Evolutionary conservation across 2,329 filamentous ascomycete genomes (phyloP).

Genomic region (Hirsutella thompsonii): DNA sequence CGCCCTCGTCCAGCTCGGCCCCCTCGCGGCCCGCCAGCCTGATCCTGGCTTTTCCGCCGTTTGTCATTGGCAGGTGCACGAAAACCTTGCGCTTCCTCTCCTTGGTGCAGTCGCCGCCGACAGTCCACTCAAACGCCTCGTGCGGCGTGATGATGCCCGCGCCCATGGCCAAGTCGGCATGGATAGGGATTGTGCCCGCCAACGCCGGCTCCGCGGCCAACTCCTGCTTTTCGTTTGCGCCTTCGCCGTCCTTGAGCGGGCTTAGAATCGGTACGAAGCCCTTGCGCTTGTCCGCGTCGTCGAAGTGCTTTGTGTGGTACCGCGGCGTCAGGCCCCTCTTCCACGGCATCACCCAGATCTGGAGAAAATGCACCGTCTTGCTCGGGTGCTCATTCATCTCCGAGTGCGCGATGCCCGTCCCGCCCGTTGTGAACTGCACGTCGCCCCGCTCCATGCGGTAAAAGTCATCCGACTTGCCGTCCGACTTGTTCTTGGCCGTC

Average conservation of each 20-base stretch:
- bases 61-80: slow-evolving; percentile 70
- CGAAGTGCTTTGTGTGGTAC: slow-evolving; percentile 65
- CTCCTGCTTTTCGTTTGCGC: slow-evolving; percentile 50
- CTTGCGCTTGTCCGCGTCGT: slow-evolving; percentile 58
- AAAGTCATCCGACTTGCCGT: slow-evolving; percentile 47
- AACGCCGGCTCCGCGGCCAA: slow-evolving; percentile 47
- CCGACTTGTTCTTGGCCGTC: slow-evolving; percentile 56
- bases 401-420: slow-evolving; percentile 66
- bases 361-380: slow-evolving; percentile 69
- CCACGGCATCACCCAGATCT: slow-evolving; percentile 82
- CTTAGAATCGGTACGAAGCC: slow-evolving; percentile 66
- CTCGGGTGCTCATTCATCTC: slow-evolving; percentile 66
- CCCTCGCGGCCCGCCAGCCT: slow-evolving; percentile 53
- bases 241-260: slow-evolving; percentile 52
- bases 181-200: slow-evolving; percentile 62
- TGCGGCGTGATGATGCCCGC: slow-evolving; percentile 59
- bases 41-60: slow-evolving; percentile 61
- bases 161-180: slow-evolving; percentile 74
- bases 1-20: slow-evolving; percentile 56
- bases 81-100: slow-evolving; percentile 58
- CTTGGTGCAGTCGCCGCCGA: slow-evolving; percentile 46
- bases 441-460: slow-evolving; percentile 65
- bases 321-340: slow-evolving; percentile 56
- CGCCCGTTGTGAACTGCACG: slow-evolving; percentile 84
- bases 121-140: slow-evolving; percentile 55